Evolutionary conservation across 768 basidiomycete genomes (phyloP).

Genomic region (Suillus alpinus): DNA sequence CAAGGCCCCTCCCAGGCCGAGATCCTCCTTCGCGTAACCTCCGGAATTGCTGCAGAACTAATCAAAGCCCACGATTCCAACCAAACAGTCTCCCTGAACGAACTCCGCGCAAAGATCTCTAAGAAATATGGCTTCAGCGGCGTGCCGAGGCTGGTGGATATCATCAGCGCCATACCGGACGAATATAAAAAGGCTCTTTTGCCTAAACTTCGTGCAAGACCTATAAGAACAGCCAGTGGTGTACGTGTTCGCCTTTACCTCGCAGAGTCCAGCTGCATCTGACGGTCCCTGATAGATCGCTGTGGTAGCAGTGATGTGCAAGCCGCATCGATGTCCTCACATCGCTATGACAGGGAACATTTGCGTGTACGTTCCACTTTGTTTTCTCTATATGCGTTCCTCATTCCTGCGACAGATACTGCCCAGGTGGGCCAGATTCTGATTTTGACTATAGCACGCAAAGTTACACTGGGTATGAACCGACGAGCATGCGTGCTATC

Average conservation of each 20-base stretch:
- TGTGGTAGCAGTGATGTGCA: constrained; percentile 99
- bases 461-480: constrained; percentile 92
- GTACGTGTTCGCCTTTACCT: constrained; percentile 45
- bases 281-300: constrained; percentile 67
- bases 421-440: constrained; percentile 97
- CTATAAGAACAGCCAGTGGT: constrained; percentile 95
- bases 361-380: constrained; percentile 70
- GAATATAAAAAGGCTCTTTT: constrained; percentile 91
- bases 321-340: constrained; percentile 98
- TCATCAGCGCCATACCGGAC: constrained; percentile 97
- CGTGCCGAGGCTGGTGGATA: constrained; percentile 92
- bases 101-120: constrained; percentile 80
- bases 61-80: constrained; percentile 84
- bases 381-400: neutral
- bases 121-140: constrained; percentile 87
- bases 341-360: constrained; percentile 99
- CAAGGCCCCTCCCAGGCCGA: constrained; percentile 87
- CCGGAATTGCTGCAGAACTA: constrained; percentile 91
- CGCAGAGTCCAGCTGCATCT: neutral
- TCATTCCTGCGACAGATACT: constrained; percentile 58
- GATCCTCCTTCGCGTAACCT: constrained; percentile 83
- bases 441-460: constrained; percentile 99
- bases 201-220: constrained; percentile 88
- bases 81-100: constrained; percentile 80
- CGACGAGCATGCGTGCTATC: constrained; percentile 98